Evolutionary conservation across 805 yeast species (phyloP).

Genomic region (Alloascoidea hylecoeti): DNA sequence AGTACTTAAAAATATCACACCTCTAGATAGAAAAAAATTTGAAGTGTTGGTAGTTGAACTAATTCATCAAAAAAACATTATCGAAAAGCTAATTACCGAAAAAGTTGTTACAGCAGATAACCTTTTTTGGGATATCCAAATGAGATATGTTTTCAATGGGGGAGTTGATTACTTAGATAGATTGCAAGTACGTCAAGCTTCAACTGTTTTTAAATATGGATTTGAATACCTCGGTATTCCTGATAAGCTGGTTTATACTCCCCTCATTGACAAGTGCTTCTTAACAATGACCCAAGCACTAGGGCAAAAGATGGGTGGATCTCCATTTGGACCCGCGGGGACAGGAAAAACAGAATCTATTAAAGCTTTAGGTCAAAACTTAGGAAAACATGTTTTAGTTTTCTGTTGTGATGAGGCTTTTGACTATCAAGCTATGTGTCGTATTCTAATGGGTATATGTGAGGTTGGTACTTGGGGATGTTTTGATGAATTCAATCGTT

Average conservation of each 20-base stretch:
- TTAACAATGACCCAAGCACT: constrained; percentile 63
- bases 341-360: constrained; percentile 92
- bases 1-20: constrained; percentile 15
- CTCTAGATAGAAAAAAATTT: constrained; percentile 25
- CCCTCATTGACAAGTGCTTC: constrained; percentile 50
- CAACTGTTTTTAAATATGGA: constrained; percentile 45
- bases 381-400: constrained; percentile 74
- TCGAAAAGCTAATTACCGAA: constrained; percentile 10
- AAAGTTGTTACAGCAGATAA: constrained; percentile 7
- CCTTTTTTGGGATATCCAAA: constrained; percentile 37
- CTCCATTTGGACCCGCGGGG: constrained; percentile 94
- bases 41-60: constrained; percentile 57
- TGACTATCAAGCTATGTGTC: constrained; percentile 64
- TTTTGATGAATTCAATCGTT: constrained; percentile 87
- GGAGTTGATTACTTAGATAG: constrained; percentile 17
- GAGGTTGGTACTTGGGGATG: constrained; percentile 91
- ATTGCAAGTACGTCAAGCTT: constrained; percentile 37
- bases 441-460: constrained; percentile 68
- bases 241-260: constrained; percentile 64
- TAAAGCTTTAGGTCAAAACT: constrained; percentile 65
- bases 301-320: constrained; percentile 67
- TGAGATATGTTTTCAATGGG: constrained; percentile 28
- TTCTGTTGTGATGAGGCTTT: constrained; percentile 88
- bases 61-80: constrained; percentile 39
- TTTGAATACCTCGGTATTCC: constrained; percentile 73